phyloP scores from a whole-genome alignment of 306 rosid genomes.

The Vicia villosa region DNA sequence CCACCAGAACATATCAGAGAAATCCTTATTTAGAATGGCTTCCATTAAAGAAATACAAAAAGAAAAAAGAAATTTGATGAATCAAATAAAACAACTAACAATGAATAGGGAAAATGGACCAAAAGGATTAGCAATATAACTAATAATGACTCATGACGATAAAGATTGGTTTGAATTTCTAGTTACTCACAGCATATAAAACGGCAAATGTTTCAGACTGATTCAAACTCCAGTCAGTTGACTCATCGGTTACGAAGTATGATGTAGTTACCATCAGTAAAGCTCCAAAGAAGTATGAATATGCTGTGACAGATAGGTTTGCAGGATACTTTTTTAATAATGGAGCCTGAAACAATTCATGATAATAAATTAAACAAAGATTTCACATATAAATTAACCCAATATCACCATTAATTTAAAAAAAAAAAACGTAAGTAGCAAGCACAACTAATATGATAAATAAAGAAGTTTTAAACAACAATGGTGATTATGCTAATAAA shows the following conservation, averaged over 20 bases:
- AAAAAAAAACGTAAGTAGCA: conserved; percentile 21
- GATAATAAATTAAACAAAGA: conserved; percentile 18
- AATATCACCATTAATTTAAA: conserved; percentile 11
- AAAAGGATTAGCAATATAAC: conserved; percentile 23
- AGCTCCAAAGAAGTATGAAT: conserved; percentile 86
- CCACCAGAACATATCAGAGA: background rate
- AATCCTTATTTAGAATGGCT: conserved; percentile 14
- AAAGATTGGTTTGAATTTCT: conserved; percentile 24
- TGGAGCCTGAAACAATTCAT: conserved; percentile 74
- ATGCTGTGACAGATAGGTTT: conserved; percentile 83
- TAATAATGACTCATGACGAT: background rate
- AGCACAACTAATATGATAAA: conserved; percentile 13
- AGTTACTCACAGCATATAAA: conserved; percentile 79
- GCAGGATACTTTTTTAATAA: conserved; percentile 86
- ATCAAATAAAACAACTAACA: conserved; percentile 24
- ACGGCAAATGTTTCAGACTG: conserved; percentile 79
- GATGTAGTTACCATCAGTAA: conserved; percentile 80
- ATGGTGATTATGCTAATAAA: background rate
- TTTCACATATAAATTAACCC: conserved; percentile 27
- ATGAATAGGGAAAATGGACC: conserved; percentile 29
- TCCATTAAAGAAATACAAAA: conserved; percentile 1
- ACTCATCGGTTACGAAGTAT: conserved; percentile 61
- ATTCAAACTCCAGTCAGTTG: conserved; percentile 85
- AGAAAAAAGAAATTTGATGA: conserved; percentile 8
- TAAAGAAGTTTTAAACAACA: conserved; percentile 16